Percentiles rank a stretch among this genome's conserved stretches.
Evolutionary conservation across 2,329 filamentous ascomycete genomes (phyloP).

Genomic region (Trichophyton equinum): DNA sequence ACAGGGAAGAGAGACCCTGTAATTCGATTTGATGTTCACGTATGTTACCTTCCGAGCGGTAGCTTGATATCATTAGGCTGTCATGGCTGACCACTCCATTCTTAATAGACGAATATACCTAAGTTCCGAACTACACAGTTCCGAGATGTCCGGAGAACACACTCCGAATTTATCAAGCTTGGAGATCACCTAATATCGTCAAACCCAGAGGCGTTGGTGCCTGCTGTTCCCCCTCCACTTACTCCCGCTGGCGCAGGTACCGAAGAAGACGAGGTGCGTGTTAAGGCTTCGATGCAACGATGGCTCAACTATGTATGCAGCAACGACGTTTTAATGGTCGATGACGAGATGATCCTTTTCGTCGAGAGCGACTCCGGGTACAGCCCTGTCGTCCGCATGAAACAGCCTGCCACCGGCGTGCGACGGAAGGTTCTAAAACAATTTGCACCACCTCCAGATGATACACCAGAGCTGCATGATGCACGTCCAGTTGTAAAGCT

Average conservation of each 20-base stretch:
- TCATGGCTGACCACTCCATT: conserved; percentile 2
- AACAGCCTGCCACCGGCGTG: conserved; percentile 92
- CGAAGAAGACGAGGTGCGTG: conserved; percentile 81
- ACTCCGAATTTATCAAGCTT: conserved; percentile 94
- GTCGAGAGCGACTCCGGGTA: conserved; percentile 99
- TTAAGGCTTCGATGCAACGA: conserved; percentile 80
- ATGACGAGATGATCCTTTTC: conserved; percentile 95
- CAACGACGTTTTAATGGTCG: conserved; percentile 83
- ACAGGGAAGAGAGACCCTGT: conserved; percentile 94
- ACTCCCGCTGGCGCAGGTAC: conserved; percentile 91
- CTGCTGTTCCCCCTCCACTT: conserved; percentile 84
- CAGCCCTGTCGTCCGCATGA: conserved; percentile 86
- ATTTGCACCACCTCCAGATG: conserved; percentile 92
- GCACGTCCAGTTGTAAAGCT: conserved; percentile 84
- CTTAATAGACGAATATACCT: conserved; percentile 83
- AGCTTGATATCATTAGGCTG: neutral
- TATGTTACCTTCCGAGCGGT: conserved; percentile 37
- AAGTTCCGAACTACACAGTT: conserved; percentile 97
- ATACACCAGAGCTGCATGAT: conserved; percentile 85
- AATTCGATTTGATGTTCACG: conserved; percentile 89
- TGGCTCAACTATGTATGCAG: conserved; percentile 91
- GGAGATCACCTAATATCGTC: conserved; percentile 90
- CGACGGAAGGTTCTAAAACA: conserved; percentile 93
- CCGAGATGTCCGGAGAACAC: conserved; percentile 86
- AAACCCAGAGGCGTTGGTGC: conserved; percentile 92